These are phyloP conservation scores for Starmerella vitae DNA, from an alignment of 805 yeast genomes.

Conservation along the genomic window DNA sequence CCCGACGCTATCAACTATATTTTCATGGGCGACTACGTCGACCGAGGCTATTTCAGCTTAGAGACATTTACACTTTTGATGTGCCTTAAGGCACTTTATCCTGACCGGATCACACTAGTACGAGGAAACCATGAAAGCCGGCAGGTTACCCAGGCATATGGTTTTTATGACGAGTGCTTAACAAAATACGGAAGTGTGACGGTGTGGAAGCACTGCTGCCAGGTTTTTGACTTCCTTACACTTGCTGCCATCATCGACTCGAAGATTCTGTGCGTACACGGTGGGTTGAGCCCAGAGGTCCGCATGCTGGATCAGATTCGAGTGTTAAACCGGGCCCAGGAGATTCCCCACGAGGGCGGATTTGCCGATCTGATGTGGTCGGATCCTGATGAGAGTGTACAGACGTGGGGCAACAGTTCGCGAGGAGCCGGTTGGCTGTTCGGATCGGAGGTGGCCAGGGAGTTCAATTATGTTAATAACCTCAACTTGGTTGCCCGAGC, in stretches of 20 bases:
- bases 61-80: slow-evolving; percentile 88
- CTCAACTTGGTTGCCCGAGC: slow-evolving; percentile 84
- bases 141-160: slow-evolving; percentile 97
- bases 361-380: slow-evolving; percentile 96
- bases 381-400: slow-evolving; percentile 86
- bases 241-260: slow-evolving; percentile 95
- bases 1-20: slow-evolving; percentile 68
- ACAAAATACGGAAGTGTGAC: slow-evolving; percentile 88
- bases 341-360: slow-evolving; percentile 98
- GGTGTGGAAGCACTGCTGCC: slow-evolving; percentile 94
- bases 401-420: slow-evolving; percentile 95
- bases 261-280: slow-evolving; percentile 86
- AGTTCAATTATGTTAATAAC: slow-evolving; percentile 90
- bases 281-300: slow-evolving; percentile 93
- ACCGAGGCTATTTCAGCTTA: slow-evolving; percentile 88
- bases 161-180: slow-evolving; percentile 90
- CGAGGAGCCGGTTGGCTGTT: slow-evolving; percentile 98
- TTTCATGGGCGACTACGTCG: slow-evolving; percentile 92
- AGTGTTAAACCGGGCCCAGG: slow-evolving; percentile 89
- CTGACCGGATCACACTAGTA: slow-evolving; percentile 73
- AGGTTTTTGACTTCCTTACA: slow-evolving; percentile 86
- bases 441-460: slow-evolving; percentile 86
- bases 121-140: slow-evolving; percentile 97
- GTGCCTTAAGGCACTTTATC: slow-evolving; percentile 84
- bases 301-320: slow-evolving; percentile 94